Evolutionary conservation across 2,329 filamentous ascomycete genomes (phyloP).

Genomic region (Tolypocladium ovalisporum): DNA sequence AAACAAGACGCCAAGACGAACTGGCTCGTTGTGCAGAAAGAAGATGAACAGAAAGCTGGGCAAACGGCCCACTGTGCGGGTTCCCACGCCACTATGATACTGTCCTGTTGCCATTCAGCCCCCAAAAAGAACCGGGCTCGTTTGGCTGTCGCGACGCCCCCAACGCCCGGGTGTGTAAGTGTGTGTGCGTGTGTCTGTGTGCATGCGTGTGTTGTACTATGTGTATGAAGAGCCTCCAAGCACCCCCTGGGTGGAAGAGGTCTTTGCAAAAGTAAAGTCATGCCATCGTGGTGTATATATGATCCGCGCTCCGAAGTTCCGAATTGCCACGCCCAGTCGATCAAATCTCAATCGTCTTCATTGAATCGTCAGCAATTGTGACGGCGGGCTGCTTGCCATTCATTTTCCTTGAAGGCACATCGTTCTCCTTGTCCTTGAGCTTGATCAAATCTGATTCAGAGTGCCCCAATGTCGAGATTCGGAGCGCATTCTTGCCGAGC

Average conservation of each 20-base stretch:
- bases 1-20: neutral
- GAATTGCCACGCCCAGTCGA: neutral
- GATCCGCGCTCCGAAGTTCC: neutral
- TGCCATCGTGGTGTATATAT: slow-evolving; percentile 15
- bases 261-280: slow-evolving; percentile 5
- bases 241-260: neutral
- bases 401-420: slow-evolving; percentile 19
- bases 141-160: slow-evolving; percentile 7
- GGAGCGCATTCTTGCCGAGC: slow-evolving; percentile 16
- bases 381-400: slow-evolving; percentile 35
- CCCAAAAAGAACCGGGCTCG: slow-evolving; percentile 1
- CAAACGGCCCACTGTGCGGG: neutral
- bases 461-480: slow-evolving; percentile 18
- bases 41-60: neutral
- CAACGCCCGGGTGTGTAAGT: slow-evolving; percentile 5
- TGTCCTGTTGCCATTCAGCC: neutral
- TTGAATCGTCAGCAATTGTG: slow-evolving; percentile 35
- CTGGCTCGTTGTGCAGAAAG: neutral
- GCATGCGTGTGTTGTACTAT: neutral
- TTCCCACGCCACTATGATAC: neutral
- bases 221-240: neutral
- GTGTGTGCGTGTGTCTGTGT: neutral
- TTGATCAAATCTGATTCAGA: slow-evolving; percentile 25
- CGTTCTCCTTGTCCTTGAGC: slow-evolving; percentile 29
- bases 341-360: slow-evolving; percentile 54